Evolutionary conservation across 176 grass and related monocot genomes (phyloP).

Genomic region (Aechmea fasciata): DNA sequence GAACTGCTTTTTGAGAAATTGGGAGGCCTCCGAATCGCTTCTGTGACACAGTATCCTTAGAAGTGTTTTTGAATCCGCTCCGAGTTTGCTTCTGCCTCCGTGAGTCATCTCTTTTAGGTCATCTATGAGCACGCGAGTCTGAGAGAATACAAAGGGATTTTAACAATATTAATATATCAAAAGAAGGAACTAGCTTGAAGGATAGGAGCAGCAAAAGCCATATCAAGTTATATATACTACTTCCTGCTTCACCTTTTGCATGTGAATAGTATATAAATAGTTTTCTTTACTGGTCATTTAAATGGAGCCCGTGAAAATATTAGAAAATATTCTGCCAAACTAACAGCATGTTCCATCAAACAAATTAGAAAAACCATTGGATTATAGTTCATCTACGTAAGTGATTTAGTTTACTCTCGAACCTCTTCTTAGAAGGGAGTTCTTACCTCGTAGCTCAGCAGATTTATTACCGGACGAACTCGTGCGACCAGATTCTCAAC

Average conservation of each 20-base stretch:
- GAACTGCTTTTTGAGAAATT: constrained; percentile 99
- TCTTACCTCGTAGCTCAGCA: constrained; percentile 83
- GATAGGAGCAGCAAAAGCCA: neutral
- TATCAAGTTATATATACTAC: too few relatives aligned
- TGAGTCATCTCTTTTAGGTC: constrained; percentile 73
- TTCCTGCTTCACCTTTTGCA: too few relatives aligned
- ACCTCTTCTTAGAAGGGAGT: neutral
- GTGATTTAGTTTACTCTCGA: neutral
- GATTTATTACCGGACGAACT: constrained; percentile 71
- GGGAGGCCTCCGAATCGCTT: constrained; percentile 93
- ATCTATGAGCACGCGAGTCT: constrained; percentile 87
- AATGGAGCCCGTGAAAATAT: too few relatives aligned
- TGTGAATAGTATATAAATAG: too few relatives aligned
- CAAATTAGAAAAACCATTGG: too few relatives aligned
- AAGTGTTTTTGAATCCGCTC: constrained; percentile 62
- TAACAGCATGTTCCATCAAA: too few relatives aligned
- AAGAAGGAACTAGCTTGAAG: neutral
- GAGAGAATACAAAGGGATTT: constrained; percentile 9
- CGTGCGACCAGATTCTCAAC: constrained; percentile 83
- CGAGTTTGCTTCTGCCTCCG: constrained; percentile 84
- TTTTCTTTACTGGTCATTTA: too few relatives aligned
- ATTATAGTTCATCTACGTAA: too few relatives aligned
- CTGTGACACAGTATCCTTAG: constrained; percentile 88
- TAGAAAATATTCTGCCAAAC: too few relatives aligned
- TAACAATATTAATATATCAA: constrained; percentile 7